Evolutionary conservation across 1,139 yeast species (phyloP).

Genomic region (Starmera stellimalicola): DNA sequence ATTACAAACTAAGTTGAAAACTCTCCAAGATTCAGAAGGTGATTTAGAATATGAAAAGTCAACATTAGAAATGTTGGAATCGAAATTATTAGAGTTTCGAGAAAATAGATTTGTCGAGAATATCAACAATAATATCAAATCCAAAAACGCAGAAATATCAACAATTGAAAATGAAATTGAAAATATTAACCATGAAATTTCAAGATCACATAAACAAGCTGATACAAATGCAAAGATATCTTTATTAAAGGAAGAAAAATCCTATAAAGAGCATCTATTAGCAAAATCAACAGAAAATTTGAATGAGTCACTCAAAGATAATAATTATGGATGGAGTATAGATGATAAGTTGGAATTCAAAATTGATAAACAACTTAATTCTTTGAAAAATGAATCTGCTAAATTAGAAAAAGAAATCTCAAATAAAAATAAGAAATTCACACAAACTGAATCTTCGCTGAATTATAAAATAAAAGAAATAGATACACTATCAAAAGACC

Average conservation of each 20-base stretch:
- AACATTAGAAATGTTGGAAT: constrained; percentile 25
- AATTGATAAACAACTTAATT: constrained; percentile 14
- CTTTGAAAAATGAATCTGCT: constrained; percentile 4
- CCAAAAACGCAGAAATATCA: constrained; percentile 30
- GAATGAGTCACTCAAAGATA: constrained; percentile 11
- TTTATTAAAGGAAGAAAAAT: constrained; percentile 30
- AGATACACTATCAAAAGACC: constrained; percentile 8
- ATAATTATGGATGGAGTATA: constrained; percentile 15
- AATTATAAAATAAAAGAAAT: constrained; percentile 17
- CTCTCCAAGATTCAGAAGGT: constrained; percentile 32
- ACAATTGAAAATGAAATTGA: constrained; percentile 47
- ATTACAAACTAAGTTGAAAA: constrained; percentile 28
- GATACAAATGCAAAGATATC: constrained; percentile 46
- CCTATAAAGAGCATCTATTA: constrained; percentile 22
- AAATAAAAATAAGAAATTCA: constrained; percentile 1
- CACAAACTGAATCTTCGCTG: constrained; percentile 7
- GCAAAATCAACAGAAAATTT: constrained; percentile 18
- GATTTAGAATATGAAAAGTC: constrained; percentile 29
- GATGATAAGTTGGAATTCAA: constrained; percentile 18
- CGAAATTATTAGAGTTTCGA: constrained; percentile 24
- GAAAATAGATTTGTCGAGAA: constrained; percentile 23
- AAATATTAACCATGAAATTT: constrained; percentile 38
- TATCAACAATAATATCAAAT: constrained; percentile 29
- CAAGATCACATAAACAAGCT: constrained; percentile 45
- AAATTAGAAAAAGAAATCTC: constrained; percentile 3